These are phyloP conservation scores for Naganishia onofrii DNA, from an alignment of 768 basidiomycete genomes.

Conservation along the genomic window DNA sequence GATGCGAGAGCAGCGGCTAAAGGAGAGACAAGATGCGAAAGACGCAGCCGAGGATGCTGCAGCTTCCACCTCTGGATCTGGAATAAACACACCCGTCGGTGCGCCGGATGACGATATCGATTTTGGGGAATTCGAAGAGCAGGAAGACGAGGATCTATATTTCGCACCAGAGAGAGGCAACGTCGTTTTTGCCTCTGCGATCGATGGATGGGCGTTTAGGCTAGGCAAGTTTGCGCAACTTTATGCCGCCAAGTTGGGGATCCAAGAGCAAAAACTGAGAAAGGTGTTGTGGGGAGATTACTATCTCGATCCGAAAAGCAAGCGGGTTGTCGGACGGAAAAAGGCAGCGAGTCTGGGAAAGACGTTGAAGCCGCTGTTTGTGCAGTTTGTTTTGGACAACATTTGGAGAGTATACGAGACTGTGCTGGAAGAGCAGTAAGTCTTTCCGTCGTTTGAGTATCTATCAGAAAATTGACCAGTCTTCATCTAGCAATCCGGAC, in stretches of 20 bases:
- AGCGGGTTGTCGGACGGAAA: conserved; percentile 84
- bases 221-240: conserved; percentile 89
- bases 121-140: conserved; percentile 75
- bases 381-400: conserved; percentile 95
- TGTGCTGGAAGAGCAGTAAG: conserved; percentile 82
- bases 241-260: conserved; percentile 82
- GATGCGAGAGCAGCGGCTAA: conserved; percentile 77
- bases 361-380: conserved; percentile 87
- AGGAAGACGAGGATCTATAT: conserved; percentile 96
- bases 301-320: conserved; percentile 93
- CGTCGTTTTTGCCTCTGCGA: conserved; percentile 90
- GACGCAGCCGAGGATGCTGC: conserved; percentile 60
- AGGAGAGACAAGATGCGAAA: conserved; percentile 54
- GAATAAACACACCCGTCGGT: neutral
- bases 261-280: conserved; percentile 80
- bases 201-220: conserved; percentile 97
- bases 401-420: conserved; percentile 96
- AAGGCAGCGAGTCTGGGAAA: conserved; percentile 60
- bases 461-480: neutral
- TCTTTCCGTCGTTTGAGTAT: too few species aligned
- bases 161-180: conserved; percentile 94
- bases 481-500: conserved; percentile 70
- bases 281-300: conserved; percentile 95
- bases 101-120: conserved; percentile 36
- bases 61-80: conserved; percentile 23